Conservation (phyloP, 257 asterid genomes). For the Leptodermis oblonga region DNA sequence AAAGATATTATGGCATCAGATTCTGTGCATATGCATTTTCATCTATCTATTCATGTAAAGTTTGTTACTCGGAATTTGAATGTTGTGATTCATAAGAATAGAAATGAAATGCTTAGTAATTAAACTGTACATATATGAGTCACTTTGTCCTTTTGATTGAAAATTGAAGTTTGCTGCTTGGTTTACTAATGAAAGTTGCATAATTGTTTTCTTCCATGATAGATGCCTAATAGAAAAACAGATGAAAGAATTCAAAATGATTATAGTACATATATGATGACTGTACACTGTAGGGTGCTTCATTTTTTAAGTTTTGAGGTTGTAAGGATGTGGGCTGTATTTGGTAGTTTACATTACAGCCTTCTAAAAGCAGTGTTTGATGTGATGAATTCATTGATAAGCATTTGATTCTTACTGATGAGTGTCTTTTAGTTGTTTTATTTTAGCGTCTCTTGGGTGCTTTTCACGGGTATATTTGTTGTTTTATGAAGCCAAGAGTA, state of each 20-base stretch:
- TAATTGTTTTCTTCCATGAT: background rate
- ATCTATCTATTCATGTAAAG: slow-evolving; percentile 5
- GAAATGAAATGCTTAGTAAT: background rate
- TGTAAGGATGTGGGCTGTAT: background rate
- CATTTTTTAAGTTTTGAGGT: background rate
- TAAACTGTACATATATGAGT: background rate
- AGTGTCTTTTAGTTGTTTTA: too few species aligned
- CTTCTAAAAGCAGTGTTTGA: background rate
- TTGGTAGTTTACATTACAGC: background rate
- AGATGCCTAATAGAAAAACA: background rate
- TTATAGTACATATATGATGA: background rate
- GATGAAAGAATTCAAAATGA: background rate
- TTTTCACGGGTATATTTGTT: too few species aligned
- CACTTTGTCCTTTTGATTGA: background rate
- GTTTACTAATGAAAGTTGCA: background rate
- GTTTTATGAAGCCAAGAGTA: too few species aligned
- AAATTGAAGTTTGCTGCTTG: background rate
- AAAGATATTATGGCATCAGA: too few species aligned
- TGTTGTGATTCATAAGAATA: slow-evolving; percentile 3
- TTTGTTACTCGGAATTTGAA: slow-evolving; percentile 11
- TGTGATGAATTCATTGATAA: background rate
- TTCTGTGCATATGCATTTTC: background rate
- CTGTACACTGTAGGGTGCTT: background rate
- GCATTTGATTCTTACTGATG: background rate
- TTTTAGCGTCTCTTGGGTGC: too few species aligned